Evolutionary conservation across 192 early-diverging fungal genomes (phyloP), one percentile per base, ranked within the genome.

Genomic region (Phlyctochytrium bullatum): DNA sequence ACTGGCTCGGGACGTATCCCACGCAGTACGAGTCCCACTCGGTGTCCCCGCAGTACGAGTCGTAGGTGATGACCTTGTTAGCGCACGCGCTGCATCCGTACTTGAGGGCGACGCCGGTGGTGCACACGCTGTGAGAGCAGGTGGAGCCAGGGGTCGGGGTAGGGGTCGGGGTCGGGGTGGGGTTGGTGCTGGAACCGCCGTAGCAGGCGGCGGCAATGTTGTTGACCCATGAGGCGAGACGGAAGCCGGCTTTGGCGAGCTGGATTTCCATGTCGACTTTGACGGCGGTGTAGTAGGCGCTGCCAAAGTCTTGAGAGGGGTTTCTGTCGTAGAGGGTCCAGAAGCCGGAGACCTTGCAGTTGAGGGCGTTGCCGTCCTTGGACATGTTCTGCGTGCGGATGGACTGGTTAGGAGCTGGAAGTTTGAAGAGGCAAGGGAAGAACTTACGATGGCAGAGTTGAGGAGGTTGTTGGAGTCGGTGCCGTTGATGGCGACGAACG

Each of bases 201-300:
- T 25, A 33, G 54, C 76, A 71, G 2, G 29, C 32, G 27, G 60
- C 59, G n/a, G 73, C 64, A 36, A 73, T 62, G 24, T 23, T 35
- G 61, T 82, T 80, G 24, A 82, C 52, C 66, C 62, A 78, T 6
- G 73, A 64, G 2, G 74, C 80, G n/a, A 79, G 34, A 34, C 80
- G 61, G 72, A 75, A 82, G 0, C 80, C 80, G 36, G 72, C 80
- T 64, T 82, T 82, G 29, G 80, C 75, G 32, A 82, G 16, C 60
- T 80, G 77, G 53, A 64, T 69, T 23, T 71, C 63, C 35, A 73
- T 36, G 3, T 67, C 31, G 47, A 60, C 34, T 52, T 68, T 62
- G 32, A 56, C 64, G 35, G 62, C 62, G 12, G 72, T n/a, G 61
- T 81, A 81, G 67, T 81, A 81, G 14, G 67, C 61, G 4, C 53